These are phyloP conservation scores for Eucalyptus cloeziana DNA, from an alignment of 345 rosid genomes.

Conservation along the genomic window DNA sequence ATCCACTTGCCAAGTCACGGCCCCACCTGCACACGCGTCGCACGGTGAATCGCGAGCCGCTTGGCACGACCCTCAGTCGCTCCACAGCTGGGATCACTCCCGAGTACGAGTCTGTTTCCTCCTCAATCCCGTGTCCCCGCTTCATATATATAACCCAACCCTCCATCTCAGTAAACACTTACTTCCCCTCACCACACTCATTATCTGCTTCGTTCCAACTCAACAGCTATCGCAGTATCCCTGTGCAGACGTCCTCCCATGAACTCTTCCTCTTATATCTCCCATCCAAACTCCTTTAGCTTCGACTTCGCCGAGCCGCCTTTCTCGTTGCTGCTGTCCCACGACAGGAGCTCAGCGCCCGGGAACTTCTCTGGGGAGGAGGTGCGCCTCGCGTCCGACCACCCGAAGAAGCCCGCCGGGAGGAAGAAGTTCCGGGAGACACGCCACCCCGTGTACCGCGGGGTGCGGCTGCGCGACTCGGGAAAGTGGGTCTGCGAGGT, in stretches of 20 bases:
- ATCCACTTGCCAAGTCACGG: not conserved
- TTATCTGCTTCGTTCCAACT: not conserved
- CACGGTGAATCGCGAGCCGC: not conserved
- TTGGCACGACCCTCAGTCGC: not conserved
- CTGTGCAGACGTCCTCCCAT: not conserved
- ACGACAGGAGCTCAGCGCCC: not conserved
- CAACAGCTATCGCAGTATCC: not conserved
- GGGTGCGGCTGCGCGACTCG: constrained; percentile 55
- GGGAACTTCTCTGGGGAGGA: constrained; percentile 34
- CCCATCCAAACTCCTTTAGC: constrained; percentile 2
- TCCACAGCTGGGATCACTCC: not conserved
- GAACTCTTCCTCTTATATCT: constrained; percentile 5
- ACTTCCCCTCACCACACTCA: not conserved
- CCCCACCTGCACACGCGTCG: not conserved
- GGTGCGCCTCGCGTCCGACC: constrained; percentile 42
- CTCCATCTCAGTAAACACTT: not conserved
- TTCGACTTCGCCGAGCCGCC: not conserved
- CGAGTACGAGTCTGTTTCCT: not conserved
- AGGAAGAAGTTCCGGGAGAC: constrained; percentile 86
- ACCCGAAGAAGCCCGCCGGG: constrained; percentile 75
- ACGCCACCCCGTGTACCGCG: constrained; percentile 78
- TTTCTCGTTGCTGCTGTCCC: not conserved
- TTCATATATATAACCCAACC: not conserved
- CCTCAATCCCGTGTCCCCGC: not conserved
- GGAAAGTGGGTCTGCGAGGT: constrained; percentile 94